Percentiles rank a stretch among this genome's conserved stretches.
Evolutionary conservation across 1,139 yeast genomes (phyloP).

Genomic region (Lodderomyces metapsilosis): DNA sequence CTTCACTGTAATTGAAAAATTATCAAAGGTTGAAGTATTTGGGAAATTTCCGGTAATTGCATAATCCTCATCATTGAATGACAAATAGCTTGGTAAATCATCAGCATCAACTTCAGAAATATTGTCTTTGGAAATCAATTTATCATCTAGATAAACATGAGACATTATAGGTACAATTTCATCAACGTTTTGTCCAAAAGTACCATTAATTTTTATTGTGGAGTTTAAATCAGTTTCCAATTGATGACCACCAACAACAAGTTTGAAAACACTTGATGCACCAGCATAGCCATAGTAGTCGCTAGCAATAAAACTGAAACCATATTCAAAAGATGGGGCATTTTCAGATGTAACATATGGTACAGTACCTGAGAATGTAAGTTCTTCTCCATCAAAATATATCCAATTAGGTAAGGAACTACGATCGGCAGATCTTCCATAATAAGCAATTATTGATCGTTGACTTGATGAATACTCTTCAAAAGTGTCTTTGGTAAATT

Average conservation of each 20-base stretch:
- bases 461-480: constrained; percentile 41
- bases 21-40: constrained; percentile 34
- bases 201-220: constrained; percentile 63
- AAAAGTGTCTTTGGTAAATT: constrained; percentile 62
- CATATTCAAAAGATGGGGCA: constrained; percentile 80
- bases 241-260: constrained; percentile 86
- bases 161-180: constrained; percentile 59
- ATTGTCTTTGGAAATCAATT: constrained; percentile 44
- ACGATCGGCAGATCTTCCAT: constrained; percentile 78
- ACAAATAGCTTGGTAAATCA: constrained; percentile 62
- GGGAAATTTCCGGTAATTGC: constrained; percentile 64
- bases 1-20: constrained; percentile 55
- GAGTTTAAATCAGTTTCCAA: constrained; percentile 60
- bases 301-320: constrained; percentile 75
- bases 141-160: constrained; percentile 60
- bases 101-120: constrained; percentile 51
- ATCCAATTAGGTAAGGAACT: constrained; percentile 93
- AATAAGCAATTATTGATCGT: constrained; percentile 59
- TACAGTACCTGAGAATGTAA: constrained; percentile 83
- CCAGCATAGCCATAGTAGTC: constrained; percentile 78
- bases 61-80: constrained; percentile 39
- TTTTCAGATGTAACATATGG: constrained; percentile 81
- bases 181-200: constrained; percentile 54
- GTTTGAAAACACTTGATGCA: constrained; percentile 63
- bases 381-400: constrained; percentile 55